Conservation (phyloP, 2,329 filamentous ascomycete species). For the Ophiognomonia clavigignenti-juglandacearum region DNA sequence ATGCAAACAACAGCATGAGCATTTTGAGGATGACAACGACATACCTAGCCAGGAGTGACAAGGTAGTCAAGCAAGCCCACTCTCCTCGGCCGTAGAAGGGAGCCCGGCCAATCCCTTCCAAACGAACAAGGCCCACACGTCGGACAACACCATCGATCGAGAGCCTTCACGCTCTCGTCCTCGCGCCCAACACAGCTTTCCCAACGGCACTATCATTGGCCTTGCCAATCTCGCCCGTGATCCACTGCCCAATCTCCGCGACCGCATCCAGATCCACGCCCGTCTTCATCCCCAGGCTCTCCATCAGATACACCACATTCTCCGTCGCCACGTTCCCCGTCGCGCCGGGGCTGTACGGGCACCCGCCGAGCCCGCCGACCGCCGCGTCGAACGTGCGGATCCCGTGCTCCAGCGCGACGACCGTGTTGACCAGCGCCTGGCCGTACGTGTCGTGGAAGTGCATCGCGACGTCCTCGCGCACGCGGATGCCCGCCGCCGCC, state of each 20-base stretch:
- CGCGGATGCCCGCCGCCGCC: slow-evolving; percentile 62
- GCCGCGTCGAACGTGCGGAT: slow-evolving; percentile 75
- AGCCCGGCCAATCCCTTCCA: no score
- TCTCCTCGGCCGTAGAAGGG: no score
- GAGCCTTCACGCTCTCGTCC: slow-evolving; percentile 21
- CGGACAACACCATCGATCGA: no score
- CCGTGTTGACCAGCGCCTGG: slow-evolving; percentile 77
- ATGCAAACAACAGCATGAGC: no score
- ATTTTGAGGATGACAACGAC: no score
- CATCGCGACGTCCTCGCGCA: slow-evolving; percentile 66
- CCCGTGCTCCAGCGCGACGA: slow-evolving; percentile 71
- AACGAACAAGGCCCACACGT: no score
- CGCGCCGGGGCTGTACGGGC: slow-evolving; percentile 79
- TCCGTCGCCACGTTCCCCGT: slow-evolving; percentile 85
- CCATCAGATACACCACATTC: slow-evolving; percentile 74
- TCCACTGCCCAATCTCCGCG: slow-evolving; percentile 68
- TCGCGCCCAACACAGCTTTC: slow-evolving; percentile 54
- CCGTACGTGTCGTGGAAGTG: slow-evolving; percentile 91
- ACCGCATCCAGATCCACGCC: slow-evolving; percentile 66
- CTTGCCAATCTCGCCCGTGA: slow-evolving; percentile 58
- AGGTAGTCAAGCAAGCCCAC: no score
- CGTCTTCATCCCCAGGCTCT: slow-evolving; percentile 69
- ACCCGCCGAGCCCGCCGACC: slow-evolving; percentile 76
- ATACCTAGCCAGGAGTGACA: no score
- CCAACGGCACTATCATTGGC: slow-evolving; percentile 63